These are phyloP conservation scores for Diaporthe citriasiana DNA, from an alignment of 2,329 filamentous ascomycete genomes.

Conservation along the genomic window DNA sequence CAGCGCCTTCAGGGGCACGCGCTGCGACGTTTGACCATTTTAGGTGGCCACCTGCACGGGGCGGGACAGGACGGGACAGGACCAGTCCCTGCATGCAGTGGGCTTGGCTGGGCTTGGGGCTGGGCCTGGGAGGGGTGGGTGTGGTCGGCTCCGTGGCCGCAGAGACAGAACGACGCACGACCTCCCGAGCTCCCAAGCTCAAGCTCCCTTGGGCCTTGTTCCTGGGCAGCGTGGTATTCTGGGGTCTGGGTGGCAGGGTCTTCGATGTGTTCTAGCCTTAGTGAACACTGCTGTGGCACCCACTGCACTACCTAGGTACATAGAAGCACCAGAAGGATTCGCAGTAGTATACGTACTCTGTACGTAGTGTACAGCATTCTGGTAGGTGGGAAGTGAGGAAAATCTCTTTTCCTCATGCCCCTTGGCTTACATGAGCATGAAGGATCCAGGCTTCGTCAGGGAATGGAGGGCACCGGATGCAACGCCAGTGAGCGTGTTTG, in stretches of 20 bases:
- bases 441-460: background rate
- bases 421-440: conserved; percentile 18
- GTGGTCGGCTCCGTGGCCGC: conserved; percentile 31
- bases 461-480: background rate
- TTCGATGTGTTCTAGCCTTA: background rate
- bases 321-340: too few species aligned
- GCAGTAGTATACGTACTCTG: too few species aligned
- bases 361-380: too few species aligned
- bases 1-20: conserved; percentile 19
- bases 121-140: background rate
- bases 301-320: too few species aligned
- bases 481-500: conserved; percentile 12
- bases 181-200: conserved; percentile 20
- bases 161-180: conserved; percentile 18
- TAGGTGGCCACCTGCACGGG: conserved; percentile 19
- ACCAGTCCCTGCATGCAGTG: conserved; percentile 33
- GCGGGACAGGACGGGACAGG: conserved; percentile 8
- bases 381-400: background rate
- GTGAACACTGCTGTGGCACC: background rate
- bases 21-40: conserved; percentile 33
- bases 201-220: conserved; percentile 27
- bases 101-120: background rate
- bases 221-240: conserved; percentile 35
- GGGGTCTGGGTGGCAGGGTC: conserved; percentile 7
- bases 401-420: background rate